Base-by-base conservation (phyloP, 495 filamentous ascomycete species). In the Venustampulla echinocandica region DNA sequence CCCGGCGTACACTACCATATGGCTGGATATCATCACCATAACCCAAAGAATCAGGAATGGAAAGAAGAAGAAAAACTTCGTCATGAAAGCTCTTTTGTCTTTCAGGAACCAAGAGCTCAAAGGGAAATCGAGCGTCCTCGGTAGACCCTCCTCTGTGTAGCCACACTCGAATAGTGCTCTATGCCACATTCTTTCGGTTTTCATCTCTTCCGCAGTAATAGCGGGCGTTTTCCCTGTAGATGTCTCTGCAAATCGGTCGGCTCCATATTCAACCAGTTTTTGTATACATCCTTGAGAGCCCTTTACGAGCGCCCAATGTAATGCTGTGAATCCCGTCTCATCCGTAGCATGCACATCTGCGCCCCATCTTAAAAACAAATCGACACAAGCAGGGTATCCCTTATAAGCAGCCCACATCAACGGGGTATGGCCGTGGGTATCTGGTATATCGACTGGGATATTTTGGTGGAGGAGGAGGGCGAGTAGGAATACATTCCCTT, bases 401-500 rank as follows among this genome's bases (percentile, higher is more conserved):
- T 97, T 98, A 66, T 98, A 98, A 22, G 90, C 90, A 19, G 93
- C 86, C 92, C 92, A 98, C 92, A 98, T 98, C 42, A 98, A 67
- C 28, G 79, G 81, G 1, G 93, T 97, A 64, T 98, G 93, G 10
- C 87, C 84, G 56, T 85, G 84, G 42, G 83, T 73, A 66, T 98
- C 92, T 25, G 81, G 73, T 14, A 87, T 83, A 61, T 98, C 92
- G 47, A 98, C 82, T 10, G 89, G 85, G 32, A 98, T 89, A 55
- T 89, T 87, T 56, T 95, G 87, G 64, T 97, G 92, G 2, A 98
- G 70, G 10, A 79, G 61, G 3, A 98, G 68, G 21, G 90, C 73
- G n/a, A 98, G 70, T 38, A 95, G 73, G 54, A 92, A 84, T n/a
- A 94, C 83, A 59, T 95, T 96, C 52, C 93, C 92, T 56, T 96